Evolutionary conservation across 2,329 filamentous ascomycete genomes (phyloP), one percentile per base, ranked within the genome.

Genomic region (Epicoccum nigrum): DNA sequence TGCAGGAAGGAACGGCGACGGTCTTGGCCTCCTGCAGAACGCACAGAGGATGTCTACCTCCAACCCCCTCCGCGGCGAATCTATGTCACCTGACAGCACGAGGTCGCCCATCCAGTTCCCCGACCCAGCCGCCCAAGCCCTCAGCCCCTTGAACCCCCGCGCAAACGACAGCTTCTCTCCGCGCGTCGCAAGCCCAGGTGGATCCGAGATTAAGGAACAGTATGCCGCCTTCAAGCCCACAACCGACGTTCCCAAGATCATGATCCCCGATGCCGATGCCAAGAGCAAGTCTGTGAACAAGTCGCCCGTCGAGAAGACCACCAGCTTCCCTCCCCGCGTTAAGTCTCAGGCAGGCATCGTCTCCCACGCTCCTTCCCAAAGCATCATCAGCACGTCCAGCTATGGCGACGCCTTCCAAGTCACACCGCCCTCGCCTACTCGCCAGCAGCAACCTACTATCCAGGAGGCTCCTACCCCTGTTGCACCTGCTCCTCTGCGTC

Each of bases 11-110:
- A 79, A 79, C 68, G 77, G 78, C 46, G 77, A 81, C 34, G 60
- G 62, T 49, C 74, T 86, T 17, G 77, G 78, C 48, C 74, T 86
- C 17, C 64, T 86, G 37, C 73, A 76, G 41, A 84, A 85, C 64
- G 83, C 83, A 12, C 79, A 83, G 60, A 72, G 77, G 20, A 85
- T 85, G 78, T 83, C 83, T 8, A 77, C 77, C 8, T 82, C 81
- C 3, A 72, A 76, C 37, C 79, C 80, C n/a, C 71, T 74, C 12
- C 67, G 70, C 46, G 69, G 70, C 54, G 72, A 74, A 41, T 72
- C 75, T 1, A 60, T 72, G 45, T 71, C 69, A 13, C 70, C 69
- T 13, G 60, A 67, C 41, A 58, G 70, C 32, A 55, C 57, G 12
- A 53, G 52, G n/a, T 61, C 64, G 2, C 67, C 70, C 37, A 62